Evolutionary conservation across 163 green algal genomes (phyloP).

Genomic region (Volvox carteri): DNA sequence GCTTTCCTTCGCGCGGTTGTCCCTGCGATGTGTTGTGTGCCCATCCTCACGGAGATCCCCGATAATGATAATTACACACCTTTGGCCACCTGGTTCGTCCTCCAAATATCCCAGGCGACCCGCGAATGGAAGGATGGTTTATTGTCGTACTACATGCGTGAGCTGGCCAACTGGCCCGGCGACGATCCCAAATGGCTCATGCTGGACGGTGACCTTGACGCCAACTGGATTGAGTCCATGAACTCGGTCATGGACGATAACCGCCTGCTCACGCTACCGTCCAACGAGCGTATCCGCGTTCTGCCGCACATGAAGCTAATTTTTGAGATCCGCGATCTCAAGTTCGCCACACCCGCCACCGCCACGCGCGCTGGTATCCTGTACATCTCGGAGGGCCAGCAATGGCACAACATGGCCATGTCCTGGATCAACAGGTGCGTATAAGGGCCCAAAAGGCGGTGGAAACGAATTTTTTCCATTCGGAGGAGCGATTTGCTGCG

Average conservation of each 20-base stretch:
- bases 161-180: conserved; percentile 86
- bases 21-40: background rate
- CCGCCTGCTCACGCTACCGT: conserved; percentile 86
- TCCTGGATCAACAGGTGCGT: conserved; percentile 71
- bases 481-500: no score
- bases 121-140: conserved; percentile 92
- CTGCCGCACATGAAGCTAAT: conserved; percentile 92
- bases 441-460: no score
- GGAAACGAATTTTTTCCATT: no score
- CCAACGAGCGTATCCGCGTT: conserved; percentile 89
- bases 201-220: conserved; percentile 87
- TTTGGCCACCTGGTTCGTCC: no score
- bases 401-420: conserved; percentile 91
- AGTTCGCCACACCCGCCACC: conserved; percentile 90
- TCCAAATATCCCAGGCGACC: conserved; percentile 66
- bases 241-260: conserved; percentile 92
- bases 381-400: conserved; percentile 84
- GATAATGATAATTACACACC: no score
- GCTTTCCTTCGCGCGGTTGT: background rate
- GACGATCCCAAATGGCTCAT: conserved; percentile 93
- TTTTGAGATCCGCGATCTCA: conserved; percentile 92
- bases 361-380: conserved; percentile 89
- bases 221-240: conserved; percentile 83
- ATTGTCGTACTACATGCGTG: conserved; percentile 89
- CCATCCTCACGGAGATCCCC: no score